Conservation (phyloP, 2,329 filamentous ascomycete species). For the Tolypocladium inflatum region DNA sequence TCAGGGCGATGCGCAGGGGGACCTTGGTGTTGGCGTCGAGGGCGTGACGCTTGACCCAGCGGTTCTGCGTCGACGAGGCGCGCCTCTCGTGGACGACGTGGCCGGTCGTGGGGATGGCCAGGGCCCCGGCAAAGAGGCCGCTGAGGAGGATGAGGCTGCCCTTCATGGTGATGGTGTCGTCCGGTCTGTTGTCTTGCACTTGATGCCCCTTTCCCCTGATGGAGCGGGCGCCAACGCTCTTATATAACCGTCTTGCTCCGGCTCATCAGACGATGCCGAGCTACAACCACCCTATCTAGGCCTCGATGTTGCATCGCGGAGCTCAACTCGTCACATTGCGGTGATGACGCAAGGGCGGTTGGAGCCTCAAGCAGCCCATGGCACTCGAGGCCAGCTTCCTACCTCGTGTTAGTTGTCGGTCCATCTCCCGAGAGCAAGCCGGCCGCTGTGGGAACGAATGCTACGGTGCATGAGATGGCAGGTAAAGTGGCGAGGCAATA, state of each 20-base stretch:
- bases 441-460: neutral
- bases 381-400: neutral
- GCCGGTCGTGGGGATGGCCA: neutral
- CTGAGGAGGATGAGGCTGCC: neutral
- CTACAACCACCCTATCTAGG: neutral
- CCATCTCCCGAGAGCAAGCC: neutral
- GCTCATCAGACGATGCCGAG: neutral
- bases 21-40: neutral
- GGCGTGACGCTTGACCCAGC: neutral
- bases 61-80: neutral
- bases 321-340: neutral
- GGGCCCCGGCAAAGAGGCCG: neutral
- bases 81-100: neutral
- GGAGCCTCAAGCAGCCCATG: neutral
- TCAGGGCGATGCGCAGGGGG: neutral
- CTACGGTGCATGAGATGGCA: neutral
- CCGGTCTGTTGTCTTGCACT: neutral
- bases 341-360: neutral
- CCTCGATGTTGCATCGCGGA: neutral
- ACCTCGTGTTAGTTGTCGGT: neutral
- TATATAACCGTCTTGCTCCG: neutral
- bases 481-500: neutral
- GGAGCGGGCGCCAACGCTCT: neutral
- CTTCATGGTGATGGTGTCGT: neutral
- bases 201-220: neutral